Evolutionary conservation across 2,329 filamentous ascomycete genomes (phyloP), one percentile per base, ranked within the genome.

Genomic region (Neurospora crassa): DNA sequence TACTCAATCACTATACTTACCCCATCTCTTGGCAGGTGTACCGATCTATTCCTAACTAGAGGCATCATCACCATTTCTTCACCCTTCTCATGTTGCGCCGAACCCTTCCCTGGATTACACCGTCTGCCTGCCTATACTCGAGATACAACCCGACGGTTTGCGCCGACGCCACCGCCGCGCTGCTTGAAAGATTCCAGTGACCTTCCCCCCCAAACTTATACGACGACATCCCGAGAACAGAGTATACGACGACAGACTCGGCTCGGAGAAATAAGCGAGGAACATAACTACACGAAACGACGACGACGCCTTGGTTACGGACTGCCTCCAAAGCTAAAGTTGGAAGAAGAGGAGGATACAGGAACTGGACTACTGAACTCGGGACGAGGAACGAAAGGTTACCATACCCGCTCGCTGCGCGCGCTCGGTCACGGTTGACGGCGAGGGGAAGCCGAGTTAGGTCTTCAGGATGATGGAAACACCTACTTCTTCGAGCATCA

Each of bases 401-500:
- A 37, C 53, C 29, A 6, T 34, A 63, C 16, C 53, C 53, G 29
- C 7, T 29, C 11, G 45, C 11, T 47, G 45, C 5, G 29, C 29
- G 45, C 5, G 29, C 29, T 5, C 29, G 29, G 29, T 29, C 29
- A 29, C 29, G 29, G 29, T 29, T 1, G 29, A 29, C 20, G 24
- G 20, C 47, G 47, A 59, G 20, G 20, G 20, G 20, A 59, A 29
- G 47, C 29, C 20, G 47, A 29, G 47, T 6, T 8, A 3, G 10
- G 20, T n/a, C 34, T 37, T 37, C 24, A 18, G 10, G 37, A 72
- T 69, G 78, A 88, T 88, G 85, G 85, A 85, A 77, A 80, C 83
- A 74, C 81, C 83, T 63, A 63, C 53, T 18, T 63, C 53, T 5
- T 34, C 24, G 24, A 63, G 53, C 8, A 63, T 63, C 29, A 63